These are phyloP conservation scores for Stellera chamaejasme DNA, from an alignment of 345 rosid genomes.

Conservation along the genomic window DNA sequence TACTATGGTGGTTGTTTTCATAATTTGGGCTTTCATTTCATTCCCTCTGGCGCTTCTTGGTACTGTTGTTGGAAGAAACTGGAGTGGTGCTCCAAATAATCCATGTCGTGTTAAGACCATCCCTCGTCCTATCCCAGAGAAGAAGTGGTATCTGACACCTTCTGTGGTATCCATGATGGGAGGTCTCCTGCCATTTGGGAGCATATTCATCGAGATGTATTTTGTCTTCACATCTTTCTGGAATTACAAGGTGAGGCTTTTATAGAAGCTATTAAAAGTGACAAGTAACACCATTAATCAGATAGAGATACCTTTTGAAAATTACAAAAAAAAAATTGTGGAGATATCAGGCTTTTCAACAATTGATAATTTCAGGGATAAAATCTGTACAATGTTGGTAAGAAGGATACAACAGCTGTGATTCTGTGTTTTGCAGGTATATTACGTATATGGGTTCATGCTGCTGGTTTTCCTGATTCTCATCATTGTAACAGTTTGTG, in stretches of 20 bases:
- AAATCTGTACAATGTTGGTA: not conserved
- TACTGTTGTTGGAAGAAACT: slow-evolving; percentile 88
- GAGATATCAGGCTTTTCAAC: not conserved
- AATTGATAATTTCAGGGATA: not conserved
- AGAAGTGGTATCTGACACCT: slow-evolving; percentile 94
- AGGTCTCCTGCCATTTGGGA: slow-evolving; percentile 89
- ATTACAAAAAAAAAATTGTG: no score
- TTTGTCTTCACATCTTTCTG: slow-evolving; percentile 94
- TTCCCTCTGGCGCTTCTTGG: slow-evolving; percentile 97
- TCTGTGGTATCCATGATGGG: slow-evolving; percentile 92
- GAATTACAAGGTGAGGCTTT: slow-evolving; percentile 81
- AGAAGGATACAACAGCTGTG: not conserved
- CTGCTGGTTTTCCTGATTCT: slow-evolving; percentile 83
- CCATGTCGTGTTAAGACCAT: slow-evolving; percentile 98
- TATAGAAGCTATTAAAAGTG: not conserved
- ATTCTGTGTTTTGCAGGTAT: slow-evolving; percentile 47
- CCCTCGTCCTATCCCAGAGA: slow-evolving; percentile 96
- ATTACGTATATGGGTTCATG: slow-evolving; percentile 95
- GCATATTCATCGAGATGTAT: slow-evolving; percentile 95
- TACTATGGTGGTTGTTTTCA: slow-evolving; percentile 86
- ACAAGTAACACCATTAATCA: not conserved
- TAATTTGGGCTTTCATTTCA: slow-evolving; percentile 94
- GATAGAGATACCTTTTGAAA: not conserved
- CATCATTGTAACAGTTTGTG: slow-evolving; percentile 80
- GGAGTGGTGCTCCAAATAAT: slow-evolving; percentile 96